Base-by-base conservation (phyloP, 495 filamentous ascomycete genomes). In the Physcia stellaris region DNA sequence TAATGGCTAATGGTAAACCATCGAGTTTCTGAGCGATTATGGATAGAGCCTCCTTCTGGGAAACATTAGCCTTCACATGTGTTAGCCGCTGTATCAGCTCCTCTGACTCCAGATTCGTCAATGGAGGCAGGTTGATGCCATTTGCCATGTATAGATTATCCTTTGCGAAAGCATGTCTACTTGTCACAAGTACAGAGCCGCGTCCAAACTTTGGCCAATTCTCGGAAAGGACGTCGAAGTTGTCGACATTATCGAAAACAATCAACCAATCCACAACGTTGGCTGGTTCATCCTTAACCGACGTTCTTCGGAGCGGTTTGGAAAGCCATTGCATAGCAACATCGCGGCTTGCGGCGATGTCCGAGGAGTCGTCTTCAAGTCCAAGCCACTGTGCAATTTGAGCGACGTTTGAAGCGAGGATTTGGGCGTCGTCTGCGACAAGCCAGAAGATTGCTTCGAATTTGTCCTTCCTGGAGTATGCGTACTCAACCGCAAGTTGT, bases 381-480 rank as follows among this genome's bases (percentile, higher is more conserved):
- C 55, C 51, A 6, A 63, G 48, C 23, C 32, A 28, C 4, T 49
- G 13, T n/a, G 60, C 59, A 36, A 64, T 54, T 4, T 43, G 35
- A 5, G 43, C 46, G 28, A 57, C 64, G 32, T 42, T 23, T 12
- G 52, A 31, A 22, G 54, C 57, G 12, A 67, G 43, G 24, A 47
- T 58, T 22, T 46, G 42, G 11, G 41, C 28, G 2, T 54, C 46
- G 39, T 65, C 62, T 1, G 63, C 57, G 10, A 41, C 19, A 6
- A 65, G 51, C 60, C 62, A 67, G 36, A 67, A 59, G 17, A 67
- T 46, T 2, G 56, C 59, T 31, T 66, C 63, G 37, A 59, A 61
- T 15, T 37, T 35, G 11, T 41, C 32, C 33, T 51, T 48, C 23
- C 49, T 44, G 22, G 43, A 27, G 21, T 46, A 38, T 6, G 44